Evolutionary conservation across 2,329 filamentous ascomycete genomes (phyloP).

Genomic region (Claviceps sp.): DNA sequence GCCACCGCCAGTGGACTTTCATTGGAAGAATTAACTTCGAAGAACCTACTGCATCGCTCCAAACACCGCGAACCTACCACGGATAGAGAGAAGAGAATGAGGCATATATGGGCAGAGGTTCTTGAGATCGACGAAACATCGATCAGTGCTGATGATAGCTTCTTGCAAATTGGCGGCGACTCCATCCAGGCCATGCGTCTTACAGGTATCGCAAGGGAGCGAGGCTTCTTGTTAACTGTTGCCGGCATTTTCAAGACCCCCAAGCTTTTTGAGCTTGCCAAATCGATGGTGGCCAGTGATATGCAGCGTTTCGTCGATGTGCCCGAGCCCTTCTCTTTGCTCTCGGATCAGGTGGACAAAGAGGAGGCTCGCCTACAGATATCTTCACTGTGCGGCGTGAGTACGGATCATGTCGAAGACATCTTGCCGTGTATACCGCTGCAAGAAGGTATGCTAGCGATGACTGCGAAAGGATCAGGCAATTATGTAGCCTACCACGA

Average conservation of each 20-base stretch:
- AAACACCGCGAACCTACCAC: neutral
- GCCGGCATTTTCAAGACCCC: slow-evolving; percentile 20
- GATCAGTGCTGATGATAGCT: neutral
- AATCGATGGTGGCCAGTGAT: slow-evolving; percentile 19
- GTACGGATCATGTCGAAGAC: neutral
- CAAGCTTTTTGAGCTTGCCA: slow-evolving; percentile 17
- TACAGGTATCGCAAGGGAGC: neutral
- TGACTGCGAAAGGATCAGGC: neutral
- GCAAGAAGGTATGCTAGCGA: neutral
- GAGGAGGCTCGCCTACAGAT: neutral
- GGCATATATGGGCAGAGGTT: neutral
- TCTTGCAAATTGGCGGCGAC: slow-evolving; percentile 12
- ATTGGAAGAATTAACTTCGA: neutral
- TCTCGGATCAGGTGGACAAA: neutral
- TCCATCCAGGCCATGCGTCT: slow-evolving; percentile 31
- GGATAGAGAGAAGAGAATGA: neutral
- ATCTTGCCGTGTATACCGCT: neutral
- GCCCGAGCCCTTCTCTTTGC: too few relatives aligned
- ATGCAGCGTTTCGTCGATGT: slow-evolving; percentile 8
- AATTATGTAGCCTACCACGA: neutral
- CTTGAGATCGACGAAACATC: neutral
- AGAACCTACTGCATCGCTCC: neutral
- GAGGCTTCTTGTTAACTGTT: neutral
- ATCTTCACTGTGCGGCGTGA: neutral
- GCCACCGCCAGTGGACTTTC: neutral